phyloP scores from a whole-genome alignment of 306 rosid genomes.

The Prunus armeniaca region DNA sequence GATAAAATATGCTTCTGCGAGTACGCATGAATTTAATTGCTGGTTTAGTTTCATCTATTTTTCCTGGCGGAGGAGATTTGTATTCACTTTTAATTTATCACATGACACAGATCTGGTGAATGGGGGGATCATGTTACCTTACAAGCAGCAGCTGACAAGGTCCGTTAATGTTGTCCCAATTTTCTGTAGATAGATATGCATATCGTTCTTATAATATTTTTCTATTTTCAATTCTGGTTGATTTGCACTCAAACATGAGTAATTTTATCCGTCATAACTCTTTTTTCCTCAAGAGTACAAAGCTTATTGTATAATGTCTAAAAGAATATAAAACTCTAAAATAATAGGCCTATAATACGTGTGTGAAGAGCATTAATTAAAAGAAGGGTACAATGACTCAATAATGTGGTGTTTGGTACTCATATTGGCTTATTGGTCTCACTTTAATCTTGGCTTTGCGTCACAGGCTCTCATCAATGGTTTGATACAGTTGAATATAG shows the following conservation, averaged over 20 bases:
- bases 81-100: slow-evolving; percentile 26
- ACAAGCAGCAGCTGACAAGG: slow-evolving; percentile 97
- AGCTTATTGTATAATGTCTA: not conserved
- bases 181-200: not conserved
- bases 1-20: slow-evolving; percentile 11
- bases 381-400: not conserved
- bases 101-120: slow-evolving; percentile 70
- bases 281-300: not conserved
- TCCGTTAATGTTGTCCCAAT: slow-evolving; percentile 18
- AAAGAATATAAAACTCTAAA: not conserved
- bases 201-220: not conserved
- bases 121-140: slow-evolving; percentile 99
- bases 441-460: not conserved
- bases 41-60: slow-evolving; percentile 11
- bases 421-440: not conserved
- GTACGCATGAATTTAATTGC: slow-evolving; percentile 3
- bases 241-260: not conserved
- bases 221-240: not conserved
- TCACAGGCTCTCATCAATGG: not conserved
- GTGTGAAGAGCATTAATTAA: not conserved
- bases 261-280: not conserved
- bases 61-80: slow-evolving; percentile 2
- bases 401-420: not conserved
- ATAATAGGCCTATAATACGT: not conserved
- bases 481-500: not conserved